These are phyloP conservation scores for Amauroascus verrucosus DNA, from an alignment of 2,329 filamentous ascomycete genomes.

Conservation along the genomic window DNA sequence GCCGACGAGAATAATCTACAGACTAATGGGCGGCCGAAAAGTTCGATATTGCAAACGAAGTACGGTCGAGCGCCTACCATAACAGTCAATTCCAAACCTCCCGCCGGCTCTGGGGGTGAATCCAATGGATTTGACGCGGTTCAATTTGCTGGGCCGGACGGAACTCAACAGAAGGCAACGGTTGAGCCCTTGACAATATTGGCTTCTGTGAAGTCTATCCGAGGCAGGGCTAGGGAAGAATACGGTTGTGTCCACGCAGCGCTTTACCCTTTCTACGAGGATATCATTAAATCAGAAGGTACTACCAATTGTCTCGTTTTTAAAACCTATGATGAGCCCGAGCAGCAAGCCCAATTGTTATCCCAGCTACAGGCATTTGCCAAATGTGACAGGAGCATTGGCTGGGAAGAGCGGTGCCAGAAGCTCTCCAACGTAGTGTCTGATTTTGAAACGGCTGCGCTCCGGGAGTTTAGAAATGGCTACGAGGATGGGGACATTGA, in stretches of 20 bases:
- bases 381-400: slow-evolving; percentile 67
- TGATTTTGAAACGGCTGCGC: slow-evolving; percentile 81
- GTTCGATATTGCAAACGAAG: background rate
- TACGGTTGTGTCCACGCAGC: slow-evolving; percentile 87
- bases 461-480: slow-evolving; percentile 86
- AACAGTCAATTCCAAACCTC: background rate
- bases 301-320: slow-evolving; percentile 71
- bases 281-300: slow-evolving; percentile 63
- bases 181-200: slow-evolving; percentile 61
- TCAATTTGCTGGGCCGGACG: slow-evolving; percentile 40
- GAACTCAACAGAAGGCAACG: slow-evolving; percentile 28
- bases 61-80: background rate
- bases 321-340: slow-evolving; percentile 73
- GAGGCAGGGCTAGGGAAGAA: slow-evolving; percentile 77
- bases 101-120: slow-evolving; percentile 24
- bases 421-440: slow-evolving; percentile 63
- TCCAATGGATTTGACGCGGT: slow-evolving; percentile 74
- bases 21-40: background rate
- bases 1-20: slow-evolving; percentile 56
- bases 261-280: slow-evolving; percentile 76
- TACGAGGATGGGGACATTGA: slow-evolving; percentile 83
- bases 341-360: slow-evolving; percentile 83
- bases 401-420: slow-evolving; percentile 60
- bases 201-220: slow-evolving; percentile 60
- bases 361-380: slow-evolving; percentile 69